Evolutionary conservation across 1,284 basidiomycete genomes (phyloP).

Genomic region (Kalmanozyma brasiliensis): DNA sequence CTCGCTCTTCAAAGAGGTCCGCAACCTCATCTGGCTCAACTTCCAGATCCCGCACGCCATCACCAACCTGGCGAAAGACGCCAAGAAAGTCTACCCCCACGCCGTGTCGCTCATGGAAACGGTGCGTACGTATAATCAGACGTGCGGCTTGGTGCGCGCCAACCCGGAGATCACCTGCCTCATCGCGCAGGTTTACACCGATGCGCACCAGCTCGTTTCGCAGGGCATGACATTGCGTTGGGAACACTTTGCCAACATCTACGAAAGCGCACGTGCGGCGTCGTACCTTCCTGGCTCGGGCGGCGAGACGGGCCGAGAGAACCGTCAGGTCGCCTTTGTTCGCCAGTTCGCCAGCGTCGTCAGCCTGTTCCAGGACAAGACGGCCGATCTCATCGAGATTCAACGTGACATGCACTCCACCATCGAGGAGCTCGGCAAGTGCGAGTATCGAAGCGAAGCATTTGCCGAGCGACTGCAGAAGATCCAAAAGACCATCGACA

Average conservation of each 20-base stretch:
- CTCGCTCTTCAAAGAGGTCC: constrained; percentile 96
- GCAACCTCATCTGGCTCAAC: constrained; percentile 93
- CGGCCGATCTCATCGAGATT: constrained; percentile 89
- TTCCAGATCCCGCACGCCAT: constrained; percentile 95
- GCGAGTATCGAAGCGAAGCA: constrained; percentile 82
- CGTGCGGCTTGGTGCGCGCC: constrained; percentile 81
- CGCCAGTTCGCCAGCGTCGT: constrained; percentile 93
- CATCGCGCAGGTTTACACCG: constrained; percentile 57
- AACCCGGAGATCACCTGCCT: constrained; percentile 92
- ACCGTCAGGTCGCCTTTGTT: constrained; percentile 89
- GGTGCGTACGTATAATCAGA: constrained; percentile 94
- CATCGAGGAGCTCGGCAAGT: constrained; percentile 80
- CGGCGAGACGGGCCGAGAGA: constrained; percentile 71
- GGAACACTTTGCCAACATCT: constrained; percentile 80
- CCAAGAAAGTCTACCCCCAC: constrained; percentile 96
- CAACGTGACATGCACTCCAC: constrained; percentile 85
- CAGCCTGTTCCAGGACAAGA: constrained; percentile 83
- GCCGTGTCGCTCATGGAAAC: constrained; percentile 96
- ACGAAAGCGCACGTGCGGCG: constrained; percentile 72
- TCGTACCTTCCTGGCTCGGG: constrained; percentile 58
- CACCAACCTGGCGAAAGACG: constrained; percentile 95
- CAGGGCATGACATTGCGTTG: constrained; percentile 84
- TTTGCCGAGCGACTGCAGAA: constrained; percentile 82
- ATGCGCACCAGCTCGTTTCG: constrained; percentile 56
- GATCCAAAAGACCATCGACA: constrained; percentile 91